Percentiles rank a stretch among this genome's conserved stretches.
Evolutionary conservation across 768 basidiomycete genomes (phyloP).

Genomic region (Mycena vitilis): DNA sequence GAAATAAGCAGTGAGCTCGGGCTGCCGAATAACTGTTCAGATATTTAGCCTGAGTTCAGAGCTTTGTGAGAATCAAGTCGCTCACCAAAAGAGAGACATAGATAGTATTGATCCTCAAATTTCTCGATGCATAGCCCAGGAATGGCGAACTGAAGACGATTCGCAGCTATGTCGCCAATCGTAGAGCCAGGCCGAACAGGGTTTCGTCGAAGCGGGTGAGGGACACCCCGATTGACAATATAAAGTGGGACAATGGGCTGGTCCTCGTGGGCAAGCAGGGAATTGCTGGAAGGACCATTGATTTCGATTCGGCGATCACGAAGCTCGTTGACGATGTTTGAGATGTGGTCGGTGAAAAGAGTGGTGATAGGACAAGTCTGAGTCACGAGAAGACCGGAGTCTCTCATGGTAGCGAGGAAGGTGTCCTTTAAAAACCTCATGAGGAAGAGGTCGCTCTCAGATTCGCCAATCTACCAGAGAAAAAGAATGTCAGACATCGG

Average conservation of each 20-base stretch:
- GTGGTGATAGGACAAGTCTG: conserved; percentile 4
- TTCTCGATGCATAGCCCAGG: conserved; percentile 11
- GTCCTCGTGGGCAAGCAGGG: conserved; percentile 11
- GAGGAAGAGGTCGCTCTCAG: conserved; percentile 1
- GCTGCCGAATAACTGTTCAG: conserved; percentile 14
- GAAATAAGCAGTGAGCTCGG: conserved; percentile 1
- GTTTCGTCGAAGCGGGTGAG: conserved; percentile 4
- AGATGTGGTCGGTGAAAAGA: conserved; percentile 4
- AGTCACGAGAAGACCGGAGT: conserved; percentile 1
- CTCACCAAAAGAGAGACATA: conserved; percentile 15
- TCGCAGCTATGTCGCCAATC: conserved; percentile 12
- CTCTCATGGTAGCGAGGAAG: background rate
- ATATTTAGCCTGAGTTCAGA: background rate
- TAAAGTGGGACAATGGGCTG: conserved; percentile 10
- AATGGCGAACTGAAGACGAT: conserved; percentile 19
- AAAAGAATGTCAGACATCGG: background rate
- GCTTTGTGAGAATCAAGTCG: background rate
- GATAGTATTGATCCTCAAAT: background rate
- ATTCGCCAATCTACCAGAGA: background rate
- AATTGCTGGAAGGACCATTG: background rate
- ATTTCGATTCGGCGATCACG: background rate
- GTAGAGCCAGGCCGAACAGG: background rate
- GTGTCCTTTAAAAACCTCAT: conserved; percentile 14
- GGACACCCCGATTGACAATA: conserved; percentile 1
- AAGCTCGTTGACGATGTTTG: background rate